These are phyloP conservation scores for Apiospora arundinis DNA, from an alignment of 2,329 filamentous ascomycete genomes.

Conservation along the genomic window DNA sequence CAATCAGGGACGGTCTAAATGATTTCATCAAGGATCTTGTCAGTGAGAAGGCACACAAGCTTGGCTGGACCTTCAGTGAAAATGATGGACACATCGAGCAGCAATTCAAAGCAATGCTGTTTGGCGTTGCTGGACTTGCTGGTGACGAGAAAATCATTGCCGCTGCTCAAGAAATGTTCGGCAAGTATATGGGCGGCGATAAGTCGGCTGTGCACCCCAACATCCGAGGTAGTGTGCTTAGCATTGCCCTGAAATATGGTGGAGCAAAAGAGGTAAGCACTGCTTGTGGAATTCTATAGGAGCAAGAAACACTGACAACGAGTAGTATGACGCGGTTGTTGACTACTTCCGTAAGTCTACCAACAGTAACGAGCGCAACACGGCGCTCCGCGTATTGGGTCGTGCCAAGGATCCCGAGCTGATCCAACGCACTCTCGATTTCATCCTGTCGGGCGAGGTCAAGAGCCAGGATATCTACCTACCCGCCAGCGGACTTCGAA, in stretches of 20 bases:
- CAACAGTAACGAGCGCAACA: conserved; percentile 89
- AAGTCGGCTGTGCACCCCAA: conserved; percentile 87
- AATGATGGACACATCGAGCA: conserved; percentile 88
- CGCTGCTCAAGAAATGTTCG: conserved; percentile 89
- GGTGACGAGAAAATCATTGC: conserved; percentile 81
- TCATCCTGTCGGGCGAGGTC: conserved; percentile 80
- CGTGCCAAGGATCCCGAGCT: conserved; percentile 78
- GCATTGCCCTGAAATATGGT: conserved; percentile 82
- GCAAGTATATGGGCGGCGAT: conserved; percentile 82
- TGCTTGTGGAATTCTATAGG: not conserved
- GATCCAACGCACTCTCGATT: conserved; percentile 78
- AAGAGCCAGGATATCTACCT: conserved; percentile 96
- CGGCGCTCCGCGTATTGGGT: conserved; percentile 82
- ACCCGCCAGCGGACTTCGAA: conserved; percentile 79
- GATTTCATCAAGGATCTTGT: conserved; percentile 82
- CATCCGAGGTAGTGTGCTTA: conserved; percentile 84
- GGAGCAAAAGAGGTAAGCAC: conserved; percentile 76
- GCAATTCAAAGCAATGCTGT: conserved; percentile 93
- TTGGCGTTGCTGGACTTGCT: conserved; percentile 79
- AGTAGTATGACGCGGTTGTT: conserved; percentile 75
- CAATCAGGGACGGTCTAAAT: conserved; percentile 77
- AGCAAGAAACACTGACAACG: conserved; percentile 7
- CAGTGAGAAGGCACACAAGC: conserved; percentile 79
- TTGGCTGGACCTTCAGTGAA: conserved; percentile 88
- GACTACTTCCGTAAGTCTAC: conserved; percentile 77